phyloP scores from a whole-genome alignment of 768 basidiomycete species.

The Cubamyces lactineus region DNA sequence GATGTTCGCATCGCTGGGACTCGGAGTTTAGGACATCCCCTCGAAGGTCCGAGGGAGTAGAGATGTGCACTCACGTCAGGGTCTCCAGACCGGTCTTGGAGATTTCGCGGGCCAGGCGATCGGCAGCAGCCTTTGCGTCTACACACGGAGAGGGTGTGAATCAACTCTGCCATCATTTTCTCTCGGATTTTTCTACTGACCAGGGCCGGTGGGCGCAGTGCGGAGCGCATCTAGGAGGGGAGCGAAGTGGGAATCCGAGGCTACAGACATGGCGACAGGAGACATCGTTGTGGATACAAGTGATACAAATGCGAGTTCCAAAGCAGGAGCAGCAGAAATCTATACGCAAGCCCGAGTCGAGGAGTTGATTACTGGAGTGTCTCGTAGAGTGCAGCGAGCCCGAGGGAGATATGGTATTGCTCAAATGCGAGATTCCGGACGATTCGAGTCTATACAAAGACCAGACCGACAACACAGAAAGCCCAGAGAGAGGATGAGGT shows the following conservation, averaged over 20 bases:
- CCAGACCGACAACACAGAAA: neutral
- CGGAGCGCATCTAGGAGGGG: slow-evolving; percentile 46
- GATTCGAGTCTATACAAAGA: neutral
- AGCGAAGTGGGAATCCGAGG: slow-evolving; percentile 47
- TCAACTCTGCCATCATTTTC: neutral
- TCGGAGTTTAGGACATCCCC: slow-evolving; percentile 5
- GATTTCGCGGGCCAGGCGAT: slow-evolving; percentile 75
- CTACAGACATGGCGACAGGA: slow-evolving; percentile 53
- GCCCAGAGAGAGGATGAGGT: neutral
- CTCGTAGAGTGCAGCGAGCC: slow-evolving; percentile 22
- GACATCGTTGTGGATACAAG: slow-evolving; percentile 47
- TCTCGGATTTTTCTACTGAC: slow-evolving; percentile 26
- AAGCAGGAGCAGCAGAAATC: slow-evolving; percentile 15
- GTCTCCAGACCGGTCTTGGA: slow-evolving; percentile 63
- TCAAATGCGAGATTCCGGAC: neutral
- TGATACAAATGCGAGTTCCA: slow-evolving; percentile 31
- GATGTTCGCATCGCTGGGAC: slow-evolving; percentile 59
- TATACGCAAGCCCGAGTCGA: slow-evolving; percentile 25
- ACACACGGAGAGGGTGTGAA: slow-evolving; percentile 1
- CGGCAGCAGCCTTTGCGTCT: slow-evolving; percentile 87
- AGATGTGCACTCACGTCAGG: slow-evolving; percentile 50
- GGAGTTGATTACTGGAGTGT: slow-evolving; percentile 29
- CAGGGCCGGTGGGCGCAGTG: slow-evolving; percentile 43
- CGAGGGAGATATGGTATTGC: slow-evolving; percentile 15
- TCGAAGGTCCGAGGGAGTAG: slow-evolving; percentile 2